Evolutionary conservation across 1,284 basidiomycete genomes (phyloP).

Genomic region (Ustilago bromivora): DNA sequence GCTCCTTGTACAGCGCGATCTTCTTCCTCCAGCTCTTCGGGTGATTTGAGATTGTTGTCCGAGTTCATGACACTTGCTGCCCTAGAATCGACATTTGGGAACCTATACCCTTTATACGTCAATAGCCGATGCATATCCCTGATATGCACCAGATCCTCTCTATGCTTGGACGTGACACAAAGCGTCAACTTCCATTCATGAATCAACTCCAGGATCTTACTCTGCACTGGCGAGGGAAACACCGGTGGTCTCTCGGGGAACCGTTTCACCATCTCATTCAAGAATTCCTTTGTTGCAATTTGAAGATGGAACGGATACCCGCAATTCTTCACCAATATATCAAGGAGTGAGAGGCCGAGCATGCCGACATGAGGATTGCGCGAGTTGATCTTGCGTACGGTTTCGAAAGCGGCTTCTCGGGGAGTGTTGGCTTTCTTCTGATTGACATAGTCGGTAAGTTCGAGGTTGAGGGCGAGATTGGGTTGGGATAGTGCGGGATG

Average conservation of each 20-base stretch:
- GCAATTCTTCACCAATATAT: constrained; percentile 93
- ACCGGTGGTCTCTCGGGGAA: constrained; percentile 98
- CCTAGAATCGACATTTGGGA: constrained; percentile 65
- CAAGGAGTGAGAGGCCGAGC: constrained; percentile 80
- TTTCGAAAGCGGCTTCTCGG: constrained; percentile 86
- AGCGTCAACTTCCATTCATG: constrained; percentile 95
- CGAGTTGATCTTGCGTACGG: constrained; percentile 85
- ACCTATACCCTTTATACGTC: constrained; percentile 81
- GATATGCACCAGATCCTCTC: constrained; percentile 96
- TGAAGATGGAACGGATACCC: constrained; percentile 98
- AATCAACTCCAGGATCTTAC: constrained; percentile 91
- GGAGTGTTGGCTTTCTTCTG: constrained; percentile 97
- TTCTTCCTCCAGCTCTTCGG: constrained; percentile 95
- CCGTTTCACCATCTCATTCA: constrained; percentile 96
- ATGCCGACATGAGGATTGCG: constrained; percentile 89
- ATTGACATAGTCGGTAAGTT: constrained; percentile 93
- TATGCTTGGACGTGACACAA: constrained; percentile 88
- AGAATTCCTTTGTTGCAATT: constrained; percentile 97
- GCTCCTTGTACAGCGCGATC: constrained; percentile 94
- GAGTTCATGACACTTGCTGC: constrained; percentile 64
- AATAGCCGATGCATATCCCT: constrained; percentile 96
- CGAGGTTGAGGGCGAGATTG: constrained; percentile 91
- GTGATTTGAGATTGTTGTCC: constrained; percentile 85
- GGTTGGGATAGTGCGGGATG: constrained; percentile 87
- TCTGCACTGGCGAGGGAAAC: constrained; percentile 94